Percentiles rank a stretch among this genome's conserved stretches.
Conservation (phyloP, 352 stramenopile genomes). For the Phytophthora citrophthora region DNA sequence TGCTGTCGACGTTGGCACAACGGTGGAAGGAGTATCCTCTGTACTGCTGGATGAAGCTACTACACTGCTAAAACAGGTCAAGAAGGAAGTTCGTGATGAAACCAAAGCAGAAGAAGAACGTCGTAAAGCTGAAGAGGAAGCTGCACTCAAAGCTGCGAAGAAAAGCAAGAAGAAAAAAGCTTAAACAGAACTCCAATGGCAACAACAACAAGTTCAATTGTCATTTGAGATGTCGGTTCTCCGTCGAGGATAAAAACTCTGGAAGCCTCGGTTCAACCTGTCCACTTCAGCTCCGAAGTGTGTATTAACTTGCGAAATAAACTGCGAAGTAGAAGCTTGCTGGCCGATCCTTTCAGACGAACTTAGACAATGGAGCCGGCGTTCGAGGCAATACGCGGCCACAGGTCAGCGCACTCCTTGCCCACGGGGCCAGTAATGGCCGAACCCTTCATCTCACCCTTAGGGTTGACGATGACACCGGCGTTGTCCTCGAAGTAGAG, state of each 20-base stretch:
- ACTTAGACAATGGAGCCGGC: conserved; percentile 99
- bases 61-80: conserved; percentile 74
- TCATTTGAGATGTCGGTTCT: conserved; percentile 44
- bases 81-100: conserved; percentile 85
- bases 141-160: conserved; percentile 75
- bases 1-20: conserved; percentile 53
- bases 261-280: background rate
- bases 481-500: conserved; percentile 99
- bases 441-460: conserved; percentile 99
- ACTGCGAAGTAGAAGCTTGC: background rate
- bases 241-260: conserved; percentile 3
- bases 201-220: conserved; percentile 41
- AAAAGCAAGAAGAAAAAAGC: conserved; percentile 85
- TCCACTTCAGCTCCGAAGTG: background rate
- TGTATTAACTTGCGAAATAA: background rate
- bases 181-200: conserved; percentile 28
- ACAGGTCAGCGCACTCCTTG: conserved; percentile 99
- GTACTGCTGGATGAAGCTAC: conserved; percentile 65
- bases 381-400: conserved; percentile 99
- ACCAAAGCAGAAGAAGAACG: conserved; percentile 79
- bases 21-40: conserved; percentile 58
- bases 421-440: conserved; percentile 99
- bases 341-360: background rate
- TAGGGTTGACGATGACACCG: conserved; percentile 99
- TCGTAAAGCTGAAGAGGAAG: conserved; percentile 72